These are phyloP conservation scores for Saksenaea vasiformis DNA, from an alignment of 371 early-diverging fungal genomes.

Conservation along the genomic window DNA sequence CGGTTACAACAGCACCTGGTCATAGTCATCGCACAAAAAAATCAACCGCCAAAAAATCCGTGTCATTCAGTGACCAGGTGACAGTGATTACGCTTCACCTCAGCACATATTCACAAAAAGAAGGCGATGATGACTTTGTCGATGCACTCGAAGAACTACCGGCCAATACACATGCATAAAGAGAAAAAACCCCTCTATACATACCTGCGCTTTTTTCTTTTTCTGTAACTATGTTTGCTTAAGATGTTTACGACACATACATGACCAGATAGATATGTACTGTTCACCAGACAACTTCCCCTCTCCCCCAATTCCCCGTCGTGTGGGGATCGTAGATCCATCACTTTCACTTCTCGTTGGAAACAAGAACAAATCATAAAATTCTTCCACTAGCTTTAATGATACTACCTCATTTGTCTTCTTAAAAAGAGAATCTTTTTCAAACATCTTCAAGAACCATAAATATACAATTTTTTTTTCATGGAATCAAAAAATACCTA, in stretches of 20 bases:
- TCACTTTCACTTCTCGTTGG: no score
- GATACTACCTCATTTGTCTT: no score
- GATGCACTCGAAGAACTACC: constrained; percentile 16
- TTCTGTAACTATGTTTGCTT: neutral
- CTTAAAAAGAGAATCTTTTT: no score
- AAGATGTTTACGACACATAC: neutral
- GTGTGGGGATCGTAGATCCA: no score
- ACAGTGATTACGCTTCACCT: constrained; percentile 8
- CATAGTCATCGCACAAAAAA: neutral
- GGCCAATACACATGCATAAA: neutral
- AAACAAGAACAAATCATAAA: no score
- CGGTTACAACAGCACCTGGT: neutral
- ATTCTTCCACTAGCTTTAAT: no score
- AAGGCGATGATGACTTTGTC: constrained; percentile 23
- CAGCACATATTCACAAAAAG: neutral
- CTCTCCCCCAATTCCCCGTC: no score
- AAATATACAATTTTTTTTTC: no score
- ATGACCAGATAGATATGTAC: neutral
- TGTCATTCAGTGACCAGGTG: constrained; percentile 31
- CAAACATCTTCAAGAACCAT: no score
- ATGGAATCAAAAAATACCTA: no score
- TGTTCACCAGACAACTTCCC: no score
- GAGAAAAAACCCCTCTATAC: neutral
- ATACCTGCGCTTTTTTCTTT: neutral
- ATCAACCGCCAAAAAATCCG: constrained; percentile 14